phyloP scores from a whole-genome alignment of 2,329 filamentous ascomycete species.

The Geosmithia flava region DNA sequence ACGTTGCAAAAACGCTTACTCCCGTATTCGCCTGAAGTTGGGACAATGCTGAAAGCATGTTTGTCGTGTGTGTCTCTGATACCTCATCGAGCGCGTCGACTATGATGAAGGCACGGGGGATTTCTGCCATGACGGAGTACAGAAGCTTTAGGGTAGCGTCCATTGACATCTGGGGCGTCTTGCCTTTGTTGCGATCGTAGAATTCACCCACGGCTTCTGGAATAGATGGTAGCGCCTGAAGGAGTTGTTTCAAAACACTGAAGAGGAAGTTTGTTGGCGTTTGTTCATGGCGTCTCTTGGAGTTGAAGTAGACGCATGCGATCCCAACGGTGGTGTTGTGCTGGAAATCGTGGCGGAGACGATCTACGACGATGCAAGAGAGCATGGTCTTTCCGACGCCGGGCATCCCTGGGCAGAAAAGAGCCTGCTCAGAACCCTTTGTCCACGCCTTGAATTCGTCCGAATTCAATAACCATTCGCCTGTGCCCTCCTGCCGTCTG shows the following conservation, averaged over 20 bases:
- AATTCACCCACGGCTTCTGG: constrained; percentile 14
- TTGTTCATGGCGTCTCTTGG: constrained; percentile 22
- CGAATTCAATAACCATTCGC: constrained; percentile 31
- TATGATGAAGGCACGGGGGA: constrained; percentile 5
- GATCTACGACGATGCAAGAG: constrained; percentile 25
- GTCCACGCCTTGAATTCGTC: constrained; percentile 20
- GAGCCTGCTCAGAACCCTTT: constrained; percentile 8
- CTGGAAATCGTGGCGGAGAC: constrained; percentile 20
- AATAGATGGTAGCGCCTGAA: constrained; percentile 8
- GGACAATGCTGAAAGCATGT: neutral
- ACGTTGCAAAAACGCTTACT: constrained; percentile 7
- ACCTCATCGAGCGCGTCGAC: constrained; percentile 14
- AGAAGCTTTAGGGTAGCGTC: constrained; percentile 3
- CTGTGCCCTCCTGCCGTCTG: constrained; percentile 24
- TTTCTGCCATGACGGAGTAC: neutral
- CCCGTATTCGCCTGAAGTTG: neutral
- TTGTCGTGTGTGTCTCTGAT: neutral
- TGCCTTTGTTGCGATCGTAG: constrained; percentile 9
- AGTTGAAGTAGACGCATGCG: constrained; percentile 33
- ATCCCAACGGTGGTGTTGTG: constrained; percentile 17
- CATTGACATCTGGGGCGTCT: neutral
- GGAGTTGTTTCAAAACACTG: constrained; percentile 24
- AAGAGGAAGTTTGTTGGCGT: constrained; percentile 14
- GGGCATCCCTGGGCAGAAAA: constrained; percentile 34
- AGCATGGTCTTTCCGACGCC: constrained; percentile 36